phyloP scores from a whole-genome alignment of 345 rosid genomes.

The Alliaria petiolata region DNA sequence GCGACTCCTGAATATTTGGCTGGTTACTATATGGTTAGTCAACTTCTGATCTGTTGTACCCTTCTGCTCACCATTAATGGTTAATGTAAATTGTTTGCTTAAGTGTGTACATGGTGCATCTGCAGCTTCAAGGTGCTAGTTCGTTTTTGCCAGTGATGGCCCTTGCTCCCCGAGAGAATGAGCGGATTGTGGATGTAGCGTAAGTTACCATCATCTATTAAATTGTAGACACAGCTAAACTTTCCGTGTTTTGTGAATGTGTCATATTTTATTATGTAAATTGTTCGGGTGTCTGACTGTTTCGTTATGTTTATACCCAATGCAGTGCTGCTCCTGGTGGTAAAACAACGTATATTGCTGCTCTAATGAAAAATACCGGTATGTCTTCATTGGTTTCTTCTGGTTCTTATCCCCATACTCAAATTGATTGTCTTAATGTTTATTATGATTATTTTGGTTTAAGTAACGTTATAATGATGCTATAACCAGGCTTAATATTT shows the following conservation, averaged over 20 bases:
- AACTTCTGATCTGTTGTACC: not conserved
- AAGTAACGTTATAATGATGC: conserved; percentile 11
- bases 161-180: conserved; percentile 96
- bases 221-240: not conserved
- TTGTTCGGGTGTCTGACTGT: not conserved
- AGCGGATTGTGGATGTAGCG: conserved; percentile 92
- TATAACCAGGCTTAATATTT: conserved; percentile 65
- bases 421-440: not conserved
- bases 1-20: conserved; percentile 99
- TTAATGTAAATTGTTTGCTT: not conserved
- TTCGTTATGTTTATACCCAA: conserved; percentile 9
- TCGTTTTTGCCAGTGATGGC: conserved; percentile 98
- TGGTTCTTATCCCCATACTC: not conserved
- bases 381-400: conserved; percentile 26
- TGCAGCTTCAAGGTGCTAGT: conserved; percentile 93
- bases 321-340: conserved; percentile 97
- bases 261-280: no score
- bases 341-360: conserved; percentile 76
- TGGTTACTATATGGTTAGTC: conserved; percentile 80
- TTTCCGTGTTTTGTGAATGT: not conserved
- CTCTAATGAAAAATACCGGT: conserved; percentile 88
- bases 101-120: conserved; percentile 8
- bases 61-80: not conserved
- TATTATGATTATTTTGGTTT: not conserved
- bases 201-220: conserved; percentile 41